Evolutionary conservation across 139 green algal species (phyloP).

Genomic region (Chlorella sp.): DNA sequence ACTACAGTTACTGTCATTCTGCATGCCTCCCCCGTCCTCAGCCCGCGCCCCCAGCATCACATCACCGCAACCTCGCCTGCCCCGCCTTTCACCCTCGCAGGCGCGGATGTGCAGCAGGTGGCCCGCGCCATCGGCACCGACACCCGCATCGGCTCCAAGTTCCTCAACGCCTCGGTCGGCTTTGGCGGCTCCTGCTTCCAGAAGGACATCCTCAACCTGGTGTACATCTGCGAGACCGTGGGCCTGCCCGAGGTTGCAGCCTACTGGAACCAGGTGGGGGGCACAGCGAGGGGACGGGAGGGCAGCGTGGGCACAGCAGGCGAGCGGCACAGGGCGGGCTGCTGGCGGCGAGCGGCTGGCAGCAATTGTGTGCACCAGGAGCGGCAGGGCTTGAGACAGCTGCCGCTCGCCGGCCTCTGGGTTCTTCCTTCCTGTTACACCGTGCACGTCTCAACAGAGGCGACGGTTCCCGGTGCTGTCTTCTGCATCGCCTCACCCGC

Average conservation of each 20-base stretch:
- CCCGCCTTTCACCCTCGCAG: neutral
- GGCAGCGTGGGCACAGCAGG: neutral
- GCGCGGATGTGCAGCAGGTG: slow-evolving; percentile 95
- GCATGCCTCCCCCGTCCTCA: neutral
- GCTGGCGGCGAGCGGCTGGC: neutral
- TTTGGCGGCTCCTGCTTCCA: slow-evolving; percentile 99
- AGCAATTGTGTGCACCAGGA: no score
- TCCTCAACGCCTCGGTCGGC: slow-evolving; percentile 96
- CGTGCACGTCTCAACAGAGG: no score
- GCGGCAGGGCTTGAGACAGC: no score
- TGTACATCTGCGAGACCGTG: slow-evolving; percentile 97
- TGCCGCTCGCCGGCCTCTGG: no score
- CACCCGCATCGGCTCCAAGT: slow-evolving; percentile 96
- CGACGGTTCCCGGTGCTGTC: neutral
- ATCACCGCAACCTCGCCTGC: no score
- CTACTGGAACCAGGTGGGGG: slow-evolving; percentile 87
- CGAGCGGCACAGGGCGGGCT: neutral
- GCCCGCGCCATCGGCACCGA: slow-evolving; percentile 94
- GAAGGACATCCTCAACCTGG: slow-evolving; percentile 95
- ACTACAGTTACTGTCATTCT: neutral
- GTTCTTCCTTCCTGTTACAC: no score
- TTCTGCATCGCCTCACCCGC: neutral
- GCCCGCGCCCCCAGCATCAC: no score
- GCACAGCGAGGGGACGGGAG: neutral
- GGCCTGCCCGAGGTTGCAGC: slow-evolving; percentile 94